phyloP scores from a whole-genome alignment of 1,284 basidiomycete genomes.

The Ganoderma resinaceum region DNA sequence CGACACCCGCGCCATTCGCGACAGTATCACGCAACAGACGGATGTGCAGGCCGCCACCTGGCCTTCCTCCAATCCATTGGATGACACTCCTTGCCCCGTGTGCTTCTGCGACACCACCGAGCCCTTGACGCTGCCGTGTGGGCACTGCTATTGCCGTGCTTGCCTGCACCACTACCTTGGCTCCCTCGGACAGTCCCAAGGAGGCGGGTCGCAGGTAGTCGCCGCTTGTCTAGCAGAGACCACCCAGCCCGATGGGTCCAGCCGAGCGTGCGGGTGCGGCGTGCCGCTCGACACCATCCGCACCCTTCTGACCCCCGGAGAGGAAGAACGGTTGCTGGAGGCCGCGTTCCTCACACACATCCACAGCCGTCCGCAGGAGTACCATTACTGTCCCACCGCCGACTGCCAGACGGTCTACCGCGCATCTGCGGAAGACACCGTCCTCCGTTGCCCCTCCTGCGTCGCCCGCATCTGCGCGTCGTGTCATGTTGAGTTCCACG shows the following conservation, averaged over 20 bases:
- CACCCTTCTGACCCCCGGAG: conserved; percentile 45
- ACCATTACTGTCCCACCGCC: conserved; percentile 53
- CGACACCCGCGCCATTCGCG: conserved; percentile 25
- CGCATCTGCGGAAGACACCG: conserved; percentile 29
- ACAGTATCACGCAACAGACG: neutral
- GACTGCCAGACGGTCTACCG: conserved; percentile 42
- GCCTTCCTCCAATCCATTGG: conserved; percentile 12
- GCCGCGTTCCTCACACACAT: conserved; percentile 50
- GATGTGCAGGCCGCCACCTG: neutral
- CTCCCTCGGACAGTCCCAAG: conserved; percentile 36
- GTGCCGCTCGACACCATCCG: conserved; percentile 50
- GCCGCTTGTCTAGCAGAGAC: conserved; percentile 44
- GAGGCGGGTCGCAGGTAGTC: conserved; percentile 36
- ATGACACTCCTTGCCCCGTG: conserved; percentile 46
- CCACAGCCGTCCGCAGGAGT: conserved; percentile 45
- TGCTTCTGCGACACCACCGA: conserved; percentile 48
- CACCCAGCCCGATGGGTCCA: neutral
- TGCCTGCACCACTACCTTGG: conserved; percentile 54
- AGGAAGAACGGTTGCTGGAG: conserved; percentile 48
- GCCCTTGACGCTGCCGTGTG: conserved; percentile 50
- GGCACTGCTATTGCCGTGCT: conserved; percentile 56
- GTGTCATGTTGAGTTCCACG: conserved; percentile 42
- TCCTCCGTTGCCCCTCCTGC: conserved; percentile 39
- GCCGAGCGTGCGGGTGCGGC: conserved; percentile 36
- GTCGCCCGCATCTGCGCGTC: conserved; percentile 36